A percentile compares a stretch with the other conserved stretches of the same genome.
phyloP scores from a whole-genome alignment of 345 rosid genomes.

The Angophora floribunda region DNA sequence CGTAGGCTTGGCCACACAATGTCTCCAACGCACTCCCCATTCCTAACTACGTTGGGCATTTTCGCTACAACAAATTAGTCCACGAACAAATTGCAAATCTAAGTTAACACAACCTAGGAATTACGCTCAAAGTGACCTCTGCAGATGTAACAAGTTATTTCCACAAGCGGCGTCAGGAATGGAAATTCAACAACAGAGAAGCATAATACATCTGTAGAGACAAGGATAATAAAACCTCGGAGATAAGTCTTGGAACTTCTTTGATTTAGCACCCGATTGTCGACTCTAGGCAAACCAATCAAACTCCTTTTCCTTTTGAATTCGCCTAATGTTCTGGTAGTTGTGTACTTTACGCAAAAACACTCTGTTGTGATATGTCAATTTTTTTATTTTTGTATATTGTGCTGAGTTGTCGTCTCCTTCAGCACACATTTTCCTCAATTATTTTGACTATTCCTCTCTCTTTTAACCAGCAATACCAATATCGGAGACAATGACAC shows the following conservation, averaged over 20 bases:
- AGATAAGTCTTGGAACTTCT: background rate
- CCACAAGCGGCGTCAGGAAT: background rate
- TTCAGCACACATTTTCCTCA: background rate
- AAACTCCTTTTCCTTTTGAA: background rate
- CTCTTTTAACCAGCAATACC: background rate
- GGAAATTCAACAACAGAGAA: background rate
- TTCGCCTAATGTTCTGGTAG: background rate
- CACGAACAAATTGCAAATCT: background rate
- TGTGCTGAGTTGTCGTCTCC: background rate
- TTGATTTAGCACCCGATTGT: background rate
- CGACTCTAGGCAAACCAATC: background rate
- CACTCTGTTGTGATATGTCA: background rate
- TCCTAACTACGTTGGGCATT: background rate
- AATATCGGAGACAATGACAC: background rate
- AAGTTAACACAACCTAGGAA: background rate
- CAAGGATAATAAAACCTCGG: background rate
- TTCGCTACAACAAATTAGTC: background rate
- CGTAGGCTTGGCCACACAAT: slow-evolving; percentile 62
- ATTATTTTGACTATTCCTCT: background rate
- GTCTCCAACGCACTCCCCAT: slow-evolving; percentile 45
- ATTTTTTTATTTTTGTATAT: background rate
- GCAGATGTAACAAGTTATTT: background rate
- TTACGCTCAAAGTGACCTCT: background rate
- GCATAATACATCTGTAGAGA: background rate
- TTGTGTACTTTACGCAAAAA: background rate